Conservation (phyloP, 1,284 basidiomycete species). For the Laetiporus sulphureus region DNA sequence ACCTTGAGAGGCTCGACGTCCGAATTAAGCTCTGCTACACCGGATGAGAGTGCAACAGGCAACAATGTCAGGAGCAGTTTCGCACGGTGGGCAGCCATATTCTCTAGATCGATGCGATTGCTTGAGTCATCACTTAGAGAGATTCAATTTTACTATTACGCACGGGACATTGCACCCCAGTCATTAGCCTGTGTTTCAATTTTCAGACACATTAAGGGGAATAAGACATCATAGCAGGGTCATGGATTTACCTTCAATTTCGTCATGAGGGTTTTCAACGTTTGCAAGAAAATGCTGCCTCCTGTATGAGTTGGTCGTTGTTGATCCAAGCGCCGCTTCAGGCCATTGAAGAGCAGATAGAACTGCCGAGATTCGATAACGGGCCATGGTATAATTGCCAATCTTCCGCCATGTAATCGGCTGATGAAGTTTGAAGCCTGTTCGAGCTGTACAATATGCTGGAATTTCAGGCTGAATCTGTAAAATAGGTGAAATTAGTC, state of each 20-base stretch:
- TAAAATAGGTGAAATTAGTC: no score
- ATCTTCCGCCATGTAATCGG: conserved; percentile 43
- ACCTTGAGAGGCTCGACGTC: conserved; percentile 47
- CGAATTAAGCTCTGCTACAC: conserved; percentile 38
- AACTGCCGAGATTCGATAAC: conserved; percentile 57
- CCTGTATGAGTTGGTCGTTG: conserved; percentile 42
- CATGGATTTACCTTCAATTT: conserved; percentile 45
- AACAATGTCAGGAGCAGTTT: conserved; percentile 36
- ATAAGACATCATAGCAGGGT: not conserved
- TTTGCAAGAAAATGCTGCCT: conserved; percentile 49
- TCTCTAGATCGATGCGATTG: conserved; percentile 34
- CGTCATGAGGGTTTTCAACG: conserved; percentile 59
- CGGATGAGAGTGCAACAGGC: conserved; percentile 38
- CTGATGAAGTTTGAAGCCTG: conserved; percentile 58
- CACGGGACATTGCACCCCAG: conserved; percentile 57
- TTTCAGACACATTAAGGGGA: not conserved
- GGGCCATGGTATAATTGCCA: conserved; percentile 59
- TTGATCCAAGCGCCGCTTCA: conserved; percentile 40
- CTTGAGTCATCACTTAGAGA: not conserved
- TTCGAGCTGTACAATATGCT: conserved; percentile 50
- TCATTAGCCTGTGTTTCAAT: conserved; percentile 43
- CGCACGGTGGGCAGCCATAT: conserved; percentile 46
- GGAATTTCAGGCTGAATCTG: conserved; percentile 49
- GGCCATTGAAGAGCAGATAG: conserved; percentile 40
- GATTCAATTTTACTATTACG: conserved; percentile 13